Conservation (phyloP, 345 rosid species). For the Hibiscus tridactylites region DNA sequence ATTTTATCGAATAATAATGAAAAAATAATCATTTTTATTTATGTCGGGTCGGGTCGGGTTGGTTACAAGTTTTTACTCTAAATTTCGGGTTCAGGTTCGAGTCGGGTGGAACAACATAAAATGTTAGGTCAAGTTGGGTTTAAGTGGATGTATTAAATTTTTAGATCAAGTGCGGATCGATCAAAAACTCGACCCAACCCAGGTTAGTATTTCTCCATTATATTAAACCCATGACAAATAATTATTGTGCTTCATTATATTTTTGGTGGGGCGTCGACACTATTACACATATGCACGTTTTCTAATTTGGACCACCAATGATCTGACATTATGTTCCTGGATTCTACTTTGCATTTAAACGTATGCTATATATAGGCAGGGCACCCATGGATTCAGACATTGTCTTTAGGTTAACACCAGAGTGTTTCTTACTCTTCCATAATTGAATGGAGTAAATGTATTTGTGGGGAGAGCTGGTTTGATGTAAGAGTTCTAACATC, state of each 20-base stretch:
- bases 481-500: neutral
- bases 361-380: neutral
- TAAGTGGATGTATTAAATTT: too few species aligned
- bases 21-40: too few species aligned
- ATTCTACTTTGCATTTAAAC: neutral
- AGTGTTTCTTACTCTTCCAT: neutral
- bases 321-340: neutral
- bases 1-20: too few species aligned
- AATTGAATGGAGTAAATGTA: neutral
- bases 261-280: slow-evolving; percentile 5
- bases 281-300: neutral
- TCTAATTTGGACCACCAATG: slow-evolving; percentile 1
- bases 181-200: too few species aligned
- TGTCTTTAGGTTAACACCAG: neutral
- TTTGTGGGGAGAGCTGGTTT: neutral
- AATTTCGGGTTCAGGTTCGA: too few species aligned
- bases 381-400: neutral
- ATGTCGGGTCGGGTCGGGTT: too few species aligned
- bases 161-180: too few species aligned
- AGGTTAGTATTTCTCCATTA: too few species aligned
- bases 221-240: neutral
- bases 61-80: too few species aligned
- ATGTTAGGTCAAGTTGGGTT: too few species aligned
- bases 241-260: neutral
- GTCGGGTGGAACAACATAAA: too few species aligned